phyloP scores from a whole-genome alignment of 768 basidiomycete genomes.

The Melanogaster broomeanus region DNA sequence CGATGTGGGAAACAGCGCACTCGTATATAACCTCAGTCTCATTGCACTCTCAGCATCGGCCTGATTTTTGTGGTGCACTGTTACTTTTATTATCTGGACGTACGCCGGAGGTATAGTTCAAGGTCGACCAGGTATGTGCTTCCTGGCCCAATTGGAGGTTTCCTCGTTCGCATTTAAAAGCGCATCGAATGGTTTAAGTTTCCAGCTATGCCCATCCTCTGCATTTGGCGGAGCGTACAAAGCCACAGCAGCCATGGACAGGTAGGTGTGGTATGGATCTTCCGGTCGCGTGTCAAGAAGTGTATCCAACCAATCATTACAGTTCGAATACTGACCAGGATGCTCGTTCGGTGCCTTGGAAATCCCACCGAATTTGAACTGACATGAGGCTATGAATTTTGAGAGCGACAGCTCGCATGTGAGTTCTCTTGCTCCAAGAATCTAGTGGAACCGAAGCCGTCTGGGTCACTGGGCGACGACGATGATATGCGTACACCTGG shows the following conservation, averaged over 20 bases:
- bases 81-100: too few species aligned
- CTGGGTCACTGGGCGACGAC: not conserved
- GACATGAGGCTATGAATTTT: constrained; percentile 70
- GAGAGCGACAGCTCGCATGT: constrained; percentile 59
- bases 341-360: constrained; percentile 78
- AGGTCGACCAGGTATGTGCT: constrained; percentile 46
- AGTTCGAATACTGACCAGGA: constrained; percentile 55
- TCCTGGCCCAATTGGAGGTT: constrained; percentile 68
- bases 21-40: too few species aligned
- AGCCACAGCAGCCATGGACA: constrained; percentile 80
- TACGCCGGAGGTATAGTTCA: constrained; percentile 5
- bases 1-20: too few species aligned
- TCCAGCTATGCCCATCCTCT: constrained; percentile 47
- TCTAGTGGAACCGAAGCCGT: constrained; percentile 41
- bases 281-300: constrained; percentile 14
- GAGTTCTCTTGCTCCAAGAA: constrained; percentile 60
- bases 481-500: not conserved
- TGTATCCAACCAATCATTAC: not conserved
- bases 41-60: too few species aligned
- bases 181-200: constrained; percentile 62
- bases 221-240: constrained; percentile 52
- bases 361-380: constrained; percentile 89
- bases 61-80: too few species aligned
- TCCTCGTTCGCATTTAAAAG: constrained; percentile 68
- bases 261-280: constrained; percentile 97